phyloP scores from a whole-genome alignment of 495 filamentous ascomycete species.

The Parachaetomium inaequale region DNA sequence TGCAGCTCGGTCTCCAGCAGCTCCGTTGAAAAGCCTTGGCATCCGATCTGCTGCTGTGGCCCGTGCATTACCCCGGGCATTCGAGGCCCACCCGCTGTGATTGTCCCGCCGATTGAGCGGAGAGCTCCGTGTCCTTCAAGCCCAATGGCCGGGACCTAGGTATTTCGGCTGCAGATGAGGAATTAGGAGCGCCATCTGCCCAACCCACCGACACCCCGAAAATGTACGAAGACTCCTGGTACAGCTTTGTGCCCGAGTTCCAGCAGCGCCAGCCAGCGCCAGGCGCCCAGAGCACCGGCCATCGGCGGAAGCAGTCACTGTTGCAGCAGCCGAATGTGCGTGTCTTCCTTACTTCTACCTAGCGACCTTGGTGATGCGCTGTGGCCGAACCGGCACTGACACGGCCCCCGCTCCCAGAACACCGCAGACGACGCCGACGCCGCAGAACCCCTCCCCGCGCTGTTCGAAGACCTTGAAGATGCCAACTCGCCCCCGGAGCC shows the following conservation, averaged over 20 bases:
- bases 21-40: no score
- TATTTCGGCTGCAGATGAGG: no score
- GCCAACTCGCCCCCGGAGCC: constrained; percentile 57
- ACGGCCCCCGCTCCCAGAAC: constrained; percentile 25
- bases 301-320: constrained; percentile 59
- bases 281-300: constrained; percentile 40
- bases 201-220: constrained; percentile 4
- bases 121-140: background rate
- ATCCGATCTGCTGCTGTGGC: background rate
- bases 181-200: background rate
- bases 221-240: constrained; percentile 77
- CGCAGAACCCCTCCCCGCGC: constrained; percentile 40
- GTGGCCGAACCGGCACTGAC: constrained; percentile 4
- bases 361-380: background rate
- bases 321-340: constrained; percentile 66
- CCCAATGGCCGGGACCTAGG: background rate
- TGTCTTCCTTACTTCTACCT: background rate
- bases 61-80: background rate
- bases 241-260: constrained; percentile 58
- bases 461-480: constrained; percentile 50
- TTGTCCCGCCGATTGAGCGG: no score
- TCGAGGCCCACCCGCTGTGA: background rate
- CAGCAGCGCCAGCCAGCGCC: constrained; percentile 39
- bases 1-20: background rate
- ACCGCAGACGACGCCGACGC: constrained; percentile 37